Percentiles rank a stretch among this genome's conserved stretches.
These are phyloP conservation scores for Amylostereum chailletii DNA, from an alignment of 1,284 basidiomycete genomes.

Conservation along the genomic window DNA sequence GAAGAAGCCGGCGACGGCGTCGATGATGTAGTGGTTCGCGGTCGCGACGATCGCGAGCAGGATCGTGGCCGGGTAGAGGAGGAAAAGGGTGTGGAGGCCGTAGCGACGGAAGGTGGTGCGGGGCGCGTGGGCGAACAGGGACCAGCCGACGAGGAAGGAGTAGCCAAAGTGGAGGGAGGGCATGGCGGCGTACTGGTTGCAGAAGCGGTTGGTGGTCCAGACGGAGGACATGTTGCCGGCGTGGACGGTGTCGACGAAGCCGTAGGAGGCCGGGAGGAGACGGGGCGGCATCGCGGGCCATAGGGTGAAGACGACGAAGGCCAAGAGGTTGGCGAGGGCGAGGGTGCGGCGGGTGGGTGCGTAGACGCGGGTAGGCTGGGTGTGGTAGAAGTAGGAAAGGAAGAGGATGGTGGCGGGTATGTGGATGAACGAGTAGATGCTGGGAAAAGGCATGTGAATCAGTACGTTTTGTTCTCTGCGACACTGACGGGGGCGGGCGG, in stretches of 20 bases:
- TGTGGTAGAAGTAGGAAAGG: conserved; percentile 22
- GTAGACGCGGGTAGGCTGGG: conserved; percentile 20
- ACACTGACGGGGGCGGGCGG: background rate
- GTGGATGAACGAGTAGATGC: conserved; percentile 27
- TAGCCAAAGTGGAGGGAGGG: conserved; percentile 11
- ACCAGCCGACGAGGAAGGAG: conserved; percentile 19
- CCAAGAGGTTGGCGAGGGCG: conserved; percentile 24
- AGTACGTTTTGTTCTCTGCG: background rate
- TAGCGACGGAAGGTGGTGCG: conserved; percentile 9
- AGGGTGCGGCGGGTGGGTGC: conserved; percentile 23
- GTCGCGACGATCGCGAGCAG: conserved; percentile 26
- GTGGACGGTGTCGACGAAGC: conserved; percentile 11
- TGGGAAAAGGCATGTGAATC: conserved; percentile 1
- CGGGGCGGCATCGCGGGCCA: conserved; percentile 29
- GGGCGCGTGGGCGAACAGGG: conserved; percentile 21
- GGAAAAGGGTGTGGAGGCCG: conserved; percentile 3
- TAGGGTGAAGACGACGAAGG: conserved; percentile 25
- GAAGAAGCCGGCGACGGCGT: conserved; percentile 24
- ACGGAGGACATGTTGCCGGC: conserved; percentile 3
- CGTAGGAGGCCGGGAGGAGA: conserved; percentile 14
- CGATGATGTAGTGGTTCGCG: conserved; percentile 27
- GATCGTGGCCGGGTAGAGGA: conserved; percentile 22
- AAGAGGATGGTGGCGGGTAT: conserved; percentile 27
- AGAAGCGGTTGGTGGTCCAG: conserved; percentile 11
- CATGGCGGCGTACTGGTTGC: conserved; percentile 11